Evolutionary conservation across 2,329 filamentous ascomycete genomes (phyloP).

Genomic region (Aspergillus tubingensis): DNA sequence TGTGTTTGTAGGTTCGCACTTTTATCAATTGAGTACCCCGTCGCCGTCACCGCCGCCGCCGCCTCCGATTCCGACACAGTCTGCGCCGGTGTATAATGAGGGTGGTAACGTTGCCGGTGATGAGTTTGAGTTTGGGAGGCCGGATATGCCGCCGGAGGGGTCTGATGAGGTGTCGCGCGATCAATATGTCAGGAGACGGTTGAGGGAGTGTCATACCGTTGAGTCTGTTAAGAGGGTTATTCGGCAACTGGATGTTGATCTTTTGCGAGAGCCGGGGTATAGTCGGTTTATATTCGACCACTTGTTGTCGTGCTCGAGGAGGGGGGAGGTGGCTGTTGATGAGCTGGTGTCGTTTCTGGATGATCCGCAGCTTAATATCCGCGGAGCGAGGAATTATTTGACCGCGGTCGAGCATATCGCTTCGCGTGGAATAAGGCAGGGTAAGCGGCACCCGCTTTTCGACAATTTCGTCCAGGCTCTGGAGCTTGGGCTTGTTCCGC

Average conservation of each 20-base stretch:
- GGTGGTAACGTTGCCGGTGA: slow-evolving; percentile 8
- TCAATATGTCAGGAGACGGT: slow-evolving; percentile 19
- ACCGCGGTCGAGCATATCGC: slow-evolving; percentile 30
- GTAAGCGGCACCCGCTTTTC: slow-evolving; percentile 26
- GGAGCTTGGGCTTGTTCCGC: slow-evolving; percentile 37
- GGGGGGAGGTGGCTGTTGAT: slow-evolving; percentile 14
- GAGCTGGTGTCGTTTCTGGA: slow-evolving; percentile 37
- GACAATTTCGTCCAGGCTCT: slow-evolving; percentile 32
- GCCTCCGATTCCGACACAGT: not conserved
- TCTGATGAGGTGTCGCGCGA: slow-evolving; percentile 9
- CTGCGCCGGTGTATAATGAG: slow-evolving; percentile 23
- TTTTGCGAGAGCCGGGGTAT: slow-evolving; percentile 36
- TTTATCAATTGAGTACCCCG: slow-evolving; percentile 20
- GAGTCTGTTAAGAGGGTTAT: slow-evolving; percentile 33
- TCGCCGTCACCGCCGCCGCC: slow-evolving; percentile 16
- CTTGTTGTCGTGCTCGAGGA: slow-evolving; percentile 26
- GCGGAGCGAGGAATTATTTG: slow-evolving; percentile 39
- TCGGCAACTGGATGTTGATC: slow-evolving; percentile 32
- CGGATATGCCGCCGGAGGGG: not conserved
- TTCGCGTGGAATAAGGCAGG: slow-evolving; percentile 19
- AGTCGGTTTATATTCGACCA: slow-evolving; percentile 39
- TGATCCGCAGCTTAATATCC: slow-evolving; percentile 39
- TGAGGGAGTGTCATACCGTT: slow-evolving; percentile 26
- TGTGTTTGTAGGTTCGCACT: slow-evolving; percentile 18
- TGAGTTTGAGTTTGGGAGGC: slow-evolving; percentile 9